Evolutionary conservation across 2,329 filamentous ascomycete genomes (phyloP).

Genomic region (Fusarium papillatum): DNA sequence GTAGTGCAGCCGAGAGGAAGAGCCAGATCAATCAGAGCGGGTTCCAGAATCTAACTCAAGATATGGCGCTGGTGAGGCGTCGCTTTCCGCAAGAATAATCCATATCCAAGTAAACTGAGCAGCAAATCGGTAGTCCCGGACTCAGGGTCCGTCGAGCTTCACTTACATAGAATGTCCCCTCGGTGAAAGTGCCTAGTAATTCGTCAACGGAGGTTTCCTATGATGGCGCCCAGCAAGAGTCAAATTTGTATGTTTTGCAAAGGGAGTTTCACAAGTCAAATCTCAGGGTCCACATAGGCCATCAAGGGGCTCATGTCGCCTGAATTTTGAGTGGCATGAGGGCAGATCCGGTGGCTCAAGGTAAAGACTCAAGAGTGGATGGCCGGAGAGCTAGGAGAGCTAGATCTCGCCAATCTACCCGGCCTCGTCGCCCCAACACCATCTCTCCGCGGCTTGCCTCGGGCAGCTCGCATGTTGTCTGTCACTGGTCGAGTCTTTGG

Average conservation of each 20-base stretch:
- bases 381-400: slow-evolving; percentile 3
- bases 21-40: not conserved
- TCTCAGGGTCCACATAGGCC: slow-evolving; percentile 6
- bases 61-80: not conserved
- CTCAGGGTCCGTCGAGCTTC: not conserved
- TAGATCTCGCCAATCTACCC: slow-evolving; percentile 37
- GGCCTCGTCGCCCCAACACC: slow-evolving; percentile 16
- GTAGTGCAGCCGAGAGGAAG: not conserved
- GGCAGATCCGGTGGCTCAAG: not conserved
- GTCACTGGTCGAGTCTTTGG: not conserved
- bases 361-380: slow-evolving; percentile 1
- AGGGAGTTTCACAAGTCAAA: not conserved
- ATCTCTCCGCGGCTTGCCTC: not conserved
- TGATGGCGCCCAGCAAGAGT: not conserved
- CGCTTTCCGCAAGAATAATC: not conserved
- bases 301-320: not conserved
- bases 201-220: not conserved
- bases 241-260: not conserved
- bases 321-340: not conserved
- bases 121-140: not conserved
- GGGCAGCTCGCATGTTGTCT: slow-evolving; percentile 1
- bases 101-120: not conserved
- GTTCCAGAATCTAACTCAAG: not conserved
- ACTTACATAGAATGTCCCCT: not conserved
- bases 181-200: not conserved